A percentile compares a stretch with the other conserved stretches of the same genome.
phyloP scores from a whole-genome alignment of 1,139 yeast species.

The Arxiozyma heterogenica region DNA sequence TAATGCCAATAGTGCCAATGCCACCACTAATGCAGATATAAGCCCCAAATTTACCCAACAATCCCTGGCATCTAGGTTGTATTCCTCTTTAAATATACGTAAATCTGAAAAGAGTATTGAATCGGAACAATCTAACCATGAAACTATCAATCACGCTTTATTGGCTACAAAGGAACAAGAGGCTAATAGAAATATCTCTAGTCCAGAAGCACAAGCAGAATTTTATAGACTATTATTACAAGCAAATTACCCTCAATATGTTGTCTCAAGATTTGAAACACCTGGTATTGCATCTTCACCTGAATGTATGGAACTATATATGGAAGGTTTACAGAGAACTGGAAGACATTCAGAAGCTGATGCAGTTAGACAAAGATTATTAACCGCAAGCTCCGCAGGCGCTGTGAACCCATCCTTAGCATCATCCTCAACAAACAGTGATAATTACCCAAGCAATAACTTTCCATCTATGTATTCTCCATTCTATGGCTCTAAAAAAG shows the following conservation, averaged over 20 bases:
- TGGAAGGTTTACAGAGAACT: slow-evolving; percentile 66
- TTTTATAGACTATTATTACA: slow-evolving; percentile 66
- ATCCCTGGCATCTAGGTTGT: neutral
- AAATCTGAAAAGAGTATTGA: neutral
- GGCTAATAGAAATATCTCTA: slow-evolving; percentile 65
- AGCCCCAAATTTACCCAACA: neutral
- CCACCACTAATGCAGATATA: neutral
- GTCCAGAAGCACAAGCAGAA: slow-evolving; percentile 66
- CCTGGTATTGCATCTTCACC: slow-evolving; percentile 76
- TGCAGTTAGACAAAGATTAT: slow-evolving; percentile 29
- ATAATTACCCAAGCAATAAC: slow-evolving; percentile 17
- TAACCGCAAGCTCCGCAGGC: slow-evolving; percentile 29
- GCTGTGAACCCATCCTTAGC: slow-evolving; percentile 27
- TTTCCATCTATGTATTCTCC: slow-evolving; percentile 31
- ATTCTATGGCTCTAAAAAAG: slow-evolving; percentile 36
- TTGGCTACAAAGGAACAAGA: slow-evolving; percentile 68
- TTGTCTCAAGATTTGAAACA: slow-evolving; percentile 83
- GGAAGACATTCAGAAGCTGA: slow-evolving; percentile 78
- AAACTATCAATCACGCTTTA: slow-evolving; percentile 21
- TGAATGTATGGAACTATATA: slow-evolving; percentile 69
- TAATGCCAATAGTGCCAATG: neutral
- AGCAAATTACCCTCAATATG: slow-evolving; percentile 85
- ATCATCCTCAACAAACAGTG: slow-evolving; percentile 15
- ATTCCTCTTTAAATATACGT: neutral
- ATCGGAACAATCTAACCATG: neutral